These are phyloP conservation scores for Petrea volubilis DNA, from an alignment of 257 asterid genomes.

Conservation along the genomic window DNA sequence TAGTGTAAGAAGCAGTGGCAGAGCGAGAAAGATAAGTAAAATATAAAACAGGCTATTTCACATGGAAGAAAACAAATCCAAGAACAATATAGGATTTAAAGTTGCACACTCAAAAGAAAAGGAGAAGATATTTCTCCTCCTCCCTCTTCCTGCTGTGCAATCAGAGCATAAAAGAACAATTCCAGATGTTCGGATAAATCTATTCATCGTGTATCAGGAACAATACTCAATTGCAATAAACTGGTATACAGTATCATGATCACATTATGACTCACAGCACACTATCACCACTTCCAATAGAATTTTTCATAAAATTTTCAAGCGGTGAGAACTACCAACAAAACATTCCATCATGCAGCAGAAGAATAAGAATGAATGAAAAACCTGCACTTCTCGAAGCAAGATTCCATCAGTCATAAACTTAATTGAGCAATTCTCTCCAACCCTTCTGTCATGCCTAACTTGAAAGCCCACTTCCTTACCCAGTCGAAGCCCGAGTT, in stretches of 20 bases:
- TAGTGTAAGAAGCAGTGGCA: slow-evolving; percentile 1
- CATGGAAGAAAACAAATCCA: slow-evolving; percentile 7
- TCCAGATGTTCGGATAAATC: not conserved
- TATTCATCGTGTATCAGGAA: not conserved
- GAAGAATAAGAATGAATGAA: slow-evolving; percentile 25
- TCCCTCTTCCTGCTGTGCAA: not conserved
- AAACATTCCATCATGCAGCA: not conserved
- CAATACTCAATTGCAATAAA: not conserved
- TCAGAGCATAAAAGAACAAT: not conserved
- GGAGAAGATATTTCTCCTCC: not conserved
- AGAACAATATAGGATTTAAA: not conserved
- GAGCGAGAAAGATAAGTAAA: not conserved
- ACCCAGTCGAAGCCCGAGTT: slow-evolving; percentile 83
- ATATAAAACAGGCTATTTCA: not conserved
- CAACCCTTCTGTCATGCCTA: slow-evolving; percentile 88
- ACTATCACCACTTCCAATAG: not conserved
- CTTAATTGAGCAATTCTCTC: slow-evolving; percentile 82
- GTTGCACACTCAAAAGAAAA: slow-evolving; percentile 1
- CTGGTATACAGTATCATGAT: not conserved
- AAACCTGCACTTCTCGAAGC: slow-evolving; percentile 97
- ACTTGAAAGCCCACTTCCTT: slow-evolving; percentile 97
- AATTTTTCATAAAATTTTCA: not conserved
- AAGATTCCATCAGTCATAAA: slow-evolving; percentile 98
- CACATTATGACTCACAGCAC: not conserved
- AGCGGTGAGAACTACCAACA: not conserved